A percentile compares a stretch with the other conserved stretches of the same genome.
Conservation (phyloP, 305 asterid species). For the Striga hermonthica region DNA sequence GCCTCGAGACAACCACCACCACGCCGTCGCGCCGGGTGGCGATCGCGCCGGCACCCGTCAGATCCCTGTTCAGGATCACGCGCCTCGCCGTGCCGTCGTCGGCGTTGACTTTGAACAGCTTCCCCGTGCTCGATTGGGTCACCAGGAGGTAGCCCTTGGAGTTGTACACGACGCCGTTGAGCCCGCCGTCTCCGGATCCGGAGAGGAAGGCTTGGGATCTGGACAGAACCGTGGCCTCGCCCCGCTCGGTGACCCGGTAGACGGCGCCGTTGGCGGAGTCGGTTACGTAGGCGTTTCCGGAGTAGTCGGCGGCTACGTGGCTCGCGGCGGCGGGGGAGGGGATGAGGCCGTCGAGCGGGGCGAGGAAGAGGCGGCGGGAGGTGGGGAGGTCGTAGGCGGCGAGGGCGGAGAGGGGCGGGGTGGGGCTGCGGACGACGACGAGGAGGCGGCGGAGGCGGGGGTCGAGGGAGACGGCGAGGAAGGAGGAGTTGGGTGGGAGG, state of each 20-base stretch:
- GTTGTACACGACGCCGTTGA: constrained; percentile 66
- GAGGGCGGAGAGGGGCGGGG: constrained; percentile 56
- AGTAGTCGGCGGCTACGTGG: constrained; percentile 63
- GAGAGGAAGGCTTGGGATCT: constrained; percentile 40
- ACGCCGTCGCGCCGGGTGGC: constrained; percentile 66
- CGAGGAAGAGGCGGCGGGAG: constrained; percentile 46
- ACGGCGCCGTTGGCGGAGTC: constrained; percentile 57
- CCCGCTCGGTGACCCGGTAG: constrained; percentile 59
- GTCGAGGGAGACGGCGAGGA: constrained; percentile 63
- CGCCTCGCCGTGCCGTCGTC: constrained; percentile 62
- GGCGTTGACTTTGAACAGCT: constrained; percentile 52
- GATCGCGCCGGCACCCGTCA: constrained; percentile 63
- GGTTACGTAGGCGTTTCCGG: constrained; percentile 76
- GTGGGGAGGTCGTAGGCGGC: constrained; percentile 58
- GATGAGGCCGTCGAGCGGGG: constrained; percentile 40
- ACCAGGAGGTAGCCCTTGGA: constrained; percentile 64
- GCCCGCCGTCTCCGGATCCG: constrained; percentile 42
- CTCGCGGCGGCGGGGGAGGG: constrained; percentile 42
- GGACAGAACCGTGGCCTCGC: constrained; percentile 54
- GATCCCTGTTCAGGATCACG: constrained; percentile 48
- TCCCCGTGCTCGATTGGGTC: constrained; percentile 69
- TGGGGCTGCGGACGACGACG: constrained; percentile 53
- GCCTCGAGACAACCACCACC: constrained; percentile 56
- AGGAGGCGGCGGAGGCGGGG: constrained; percentile 65
- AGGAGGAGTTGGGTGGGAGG: constrained; percentile 48